Evolutionary conservation across 1,139 yeast species (phyloP).

Genomic region (Zygosaccharomyces pseudobailii): DNA sequence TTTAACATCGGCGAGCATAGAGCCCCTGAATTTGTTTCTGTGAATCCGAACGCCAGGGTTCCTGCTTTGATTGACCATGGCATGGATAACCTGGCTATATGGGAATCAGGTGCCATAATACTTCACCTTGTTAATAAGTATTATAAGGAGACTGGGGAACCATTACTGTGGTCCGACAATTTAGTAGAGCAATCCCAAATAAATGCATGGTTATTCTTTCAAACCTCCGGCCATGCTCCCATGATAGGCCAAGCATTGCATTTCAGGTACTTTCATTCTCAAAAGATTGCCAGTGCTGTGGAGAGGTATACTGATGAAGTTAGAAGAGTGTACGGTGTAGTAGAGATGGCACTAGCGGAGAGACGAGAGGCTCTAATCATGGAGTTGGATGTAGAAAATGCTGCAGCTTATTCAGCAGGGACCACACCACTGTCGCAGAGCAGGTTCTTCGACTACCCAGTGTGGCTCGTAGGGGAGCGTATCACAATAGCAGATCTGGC

Average conservation of each 20-base stretch:
- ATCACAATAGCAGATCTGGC: slow-evolving; percentile 89
- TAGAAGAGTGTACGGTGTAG: slow-evolving; percentile 86
- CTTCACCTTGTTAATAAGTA: slow-evolving; percentile 68
- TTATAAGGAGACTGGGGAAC: slow-evolving; percentile 64
- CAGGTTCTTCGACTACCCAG: slow-evolving; percentile 86
- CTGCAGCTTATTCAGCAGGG: slow-evolving; percentile 85
- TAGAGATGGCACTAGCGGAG: slow-evolving; percentile 93
- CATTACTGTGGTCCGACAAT: slow-evolving; percentile 78
- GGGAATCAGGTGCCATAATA: slow-evolving; percentile 94
- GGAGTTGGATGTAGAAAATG: slow-evolving; percentile 86
- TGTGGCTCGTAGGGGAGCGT: slow-evolving; percentile 90
- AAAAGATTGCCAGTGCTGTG: slow-evolving; percentile 82
- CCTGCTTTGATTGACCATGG: slow-evolving; percentile 91
- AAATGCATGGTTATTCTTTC: slow-evolving; percentile 86
- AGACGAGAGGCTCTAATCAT: slow-evolving; percentile 83
- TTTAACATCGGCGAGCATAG: slow-evolving; percentile 87
- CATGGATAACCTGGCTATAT: slow-evolving; percentile 70
- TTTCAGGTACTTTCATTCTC: slow-evolving; percentile 85
- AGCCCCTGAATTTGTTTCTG: slow-evolving; percentile 85
- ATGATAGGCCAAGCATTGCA: slow-evolving; percentile 97
- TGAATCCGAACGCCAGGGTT: slow-evolving; percentile 91
- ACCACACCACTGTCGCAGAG: slow-evolving; percentile 83
- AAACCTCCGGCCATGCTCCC: slow-evolving; percentile 95
- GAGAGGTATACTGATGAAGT: slow-evolving; percentile 92
- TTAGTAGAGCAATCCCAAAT: slow-evolving; percentile 82